These are phyloP conservation scores for Fraxinus excelsior DNA, from an alignment of 257 asterid genomes.

Conservation along the genomic window DNA sequence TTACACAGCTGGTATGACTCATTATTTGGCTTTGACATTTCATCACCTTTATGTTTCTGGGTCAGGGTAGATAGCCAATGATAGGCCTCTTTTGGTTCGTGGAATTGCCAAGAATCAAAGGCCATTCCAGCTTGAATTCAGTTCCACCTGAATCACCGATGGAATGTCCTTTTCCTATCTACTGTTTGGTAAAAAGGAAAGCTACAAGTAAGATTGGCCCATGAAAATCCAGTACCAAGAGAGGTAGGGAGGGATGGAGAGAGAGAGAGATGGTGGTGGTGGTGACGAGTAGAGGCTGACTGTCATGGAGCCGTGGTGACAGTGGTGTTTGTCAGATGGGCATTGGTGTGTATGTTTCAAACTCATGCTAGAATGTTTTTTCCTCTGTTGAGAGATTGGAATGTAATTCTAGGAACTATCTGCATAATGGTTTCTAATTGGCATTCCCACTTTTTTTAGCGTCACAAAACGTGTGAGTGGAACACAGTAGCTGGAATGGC, in stretches of 20 bases:
- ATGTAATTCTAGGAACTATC: too few species aligned
- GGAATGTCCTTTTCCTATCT: neutral
- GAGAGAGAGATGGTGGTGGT: neutral
- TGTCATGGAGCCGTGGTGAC: neutral
- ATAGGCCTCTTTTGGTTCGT: neutral
- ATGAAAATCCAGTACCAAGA: neutral
- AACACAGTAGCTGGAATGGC: too few species aligned
- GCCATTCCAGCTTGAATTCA: neutral
- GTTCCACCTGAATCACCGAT: neutral
- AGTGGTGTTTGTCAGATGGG: neutral
- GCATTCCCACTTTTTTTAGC: too few species aligned
- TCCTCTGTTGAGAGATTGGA: neutral
- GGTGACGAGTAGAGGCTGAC: neutral
- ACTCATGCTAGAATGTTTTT: neutral
- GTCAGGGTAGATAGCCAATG: neutral
- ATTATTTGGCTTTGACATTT: constrained; percentile 20
- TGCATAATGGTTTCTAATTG: too few species aligned
- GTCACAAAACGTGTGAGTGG: neutral
- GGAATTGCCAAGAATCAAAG: neutral
- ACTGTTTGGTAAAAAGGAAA: neutral
- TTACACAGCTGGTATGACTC: constrained; percentile 78
- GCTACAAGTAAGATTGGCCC: neutral
- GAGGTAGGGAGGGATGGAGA: neutral
- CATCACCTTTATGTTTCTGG: neutral
- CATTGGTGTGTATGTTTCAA: neutral